These are phyloP conservation scores for Sporothrix variecibatus DNA, from an alignment of 2,329 filamentous ascomycete species.

Conservation along the genomic window DNA sequence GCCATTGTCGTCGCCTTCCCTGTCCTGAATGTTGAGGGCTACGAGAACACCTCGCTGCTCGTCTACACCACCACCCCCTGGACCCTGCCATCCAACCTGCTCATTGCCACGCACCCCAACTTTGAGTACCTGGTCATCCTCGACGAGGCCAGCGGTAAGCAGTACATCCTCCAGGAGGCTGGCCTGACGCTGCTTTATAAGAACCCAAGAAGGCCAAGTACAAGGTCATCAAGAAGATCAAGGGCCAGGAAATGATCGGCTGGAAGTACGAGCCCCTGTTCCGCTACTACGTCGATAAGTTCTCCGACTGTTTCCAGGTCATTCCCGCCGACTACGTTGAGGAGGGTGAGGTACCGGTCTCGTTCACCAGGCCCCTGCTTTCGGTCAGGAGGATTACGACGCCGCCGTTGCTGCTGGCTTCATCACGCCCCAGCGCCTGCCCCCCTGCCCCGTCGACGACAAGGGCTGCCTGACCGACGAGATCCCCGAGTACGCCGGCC, in stretches of 20 bases:
- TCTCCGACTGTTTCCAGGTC: conserved; percentile 82
- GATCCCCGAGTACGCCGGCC: conserved; percentile 78
- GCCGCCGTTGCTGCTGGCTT: conserved; percentile 75
- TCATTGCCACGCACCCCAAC: conserved; percentile 70
- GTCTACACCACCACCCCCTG: conserved; percentile 86
- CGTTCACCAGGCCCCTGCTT: conserved; percentile 90
- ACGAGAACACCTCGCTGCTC: conserved; percentile 73
- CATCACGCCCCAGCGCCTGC: conserved; percentile 72
- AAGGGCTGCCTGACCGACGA: conserved; percentile 74
- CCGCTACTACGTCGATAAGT: conserved; percentile 85
- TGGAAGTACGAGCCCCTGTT: conserved; percentile 91
- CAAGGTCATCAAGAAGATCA: conserved; percentile 76
- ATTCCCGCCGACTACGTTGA: conserved; percentile 85
- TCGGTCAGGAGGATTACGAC: conserved; percentile 94
- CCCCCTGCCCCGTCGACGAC: conserved; percentile 91
- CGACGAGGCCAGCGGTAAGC: conserved; percentile 78
- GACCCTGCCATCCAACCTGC: conserved; percentile 78
- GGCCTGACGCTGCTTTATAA: conserved; percentile 85
- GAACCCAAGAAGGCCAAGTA: conserved; percentile 94
- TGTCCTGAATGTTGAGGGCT: conserved; percentile 73
- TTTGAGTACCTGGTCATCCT: conserved; percentile 84
- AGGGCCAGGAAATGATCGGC: conserved; percentile 80
- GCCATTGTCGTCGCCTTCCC: conserved; percentile 88
- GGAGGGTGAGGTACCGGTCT: conserved; percentile 86
- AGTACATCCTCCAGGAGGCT: conserved; percentile 83